Base-by-base conservation (phyloP, 2,329 filamentous ascomycete genomes). In the Penicillium italicum region DNA sequence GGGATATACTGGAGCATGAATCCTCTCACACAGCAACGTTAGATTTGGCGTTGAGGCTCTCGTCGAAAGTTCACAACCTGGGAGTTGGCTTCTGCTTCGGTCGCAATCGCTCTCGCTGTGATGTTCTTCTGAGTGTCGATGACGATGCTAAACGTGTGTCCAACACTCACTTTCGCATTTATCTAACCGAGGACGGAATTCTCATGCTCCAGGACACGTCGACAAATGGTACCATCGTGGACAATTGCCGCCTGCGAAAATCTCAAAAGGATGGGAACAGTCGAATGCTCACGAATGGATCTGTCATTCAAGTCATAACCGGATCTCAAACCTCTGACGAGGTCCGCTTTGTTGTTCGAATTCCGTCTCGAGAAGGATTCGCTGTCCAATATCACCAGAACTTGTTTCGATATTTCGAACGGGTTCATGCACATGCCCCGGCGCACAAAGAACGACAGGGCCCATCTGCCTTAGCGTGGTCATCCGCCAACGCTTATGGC, bases 101-200 rank as follows among this genome's bases (percentile, higher is more conserved):
- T 30, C 86, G 94, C 53, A 93, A 94, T 67, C 64, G 74, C 0
- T 65, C 72, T 43, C 81, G 83, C 33, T 94, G 90, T 72, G 94
- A 99, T 67, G 79, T 90, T 49, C 74, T 86, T 55, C 75, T 92
- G 44, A 82, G 82, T 64, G 84, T 90, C 45, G 80, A 86, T 60
- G 88, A 93, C 62, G 82, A 83, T 0, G 78, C 83, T 50, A 88
- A 84, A 70, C 83, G 89, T 41, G 82, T 99, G 57, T 97, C 93
- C 78, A 97, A 97, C 69, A 82, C 89, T n/a, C 94, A 99, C 71
- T 99, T 97, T 71, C 87, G 91, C 50, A 96, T 99, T 59, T 96
- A 88, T 69, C 81, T 96, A 65, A 99, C 95, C 66, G 79, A 85
- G n/a, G 85, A 90, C 60, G 90, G 89, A 28, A 86, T 89, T 54